Percentiles rank a stretch among this genome's conserved stretches.
These are phyloP conservation scores for Tricholoma matsutake DNA, from an alignment of 768 basidiomycete genomes.

Conservation along the genomic window DNA sequence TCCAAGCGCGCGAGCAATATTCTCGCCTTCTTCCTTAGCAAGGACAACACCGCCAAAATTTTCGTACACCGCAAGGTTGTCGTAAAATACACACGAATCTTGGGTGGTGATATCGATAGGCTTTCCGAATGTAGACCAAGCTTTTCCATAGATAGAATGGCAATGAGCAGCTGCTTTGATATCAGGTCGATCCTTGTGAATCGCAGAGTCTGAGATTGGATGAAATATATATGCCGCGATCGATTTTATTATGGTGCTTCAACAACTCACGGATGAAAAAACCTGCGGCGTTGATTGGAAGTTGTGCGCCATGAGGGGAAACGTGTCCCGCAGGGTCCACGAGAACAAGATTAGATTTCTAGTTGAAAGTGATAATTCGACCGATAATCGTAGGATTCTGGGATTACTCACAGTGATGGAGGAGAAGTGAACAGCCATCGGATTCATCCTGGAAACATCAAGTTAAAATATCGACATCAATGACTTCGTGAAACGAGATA, in stretches of 20 bases:
- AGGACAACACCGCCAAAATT: conserved; percentile 49
- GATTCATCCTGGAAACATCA: conserved; percentile 23
- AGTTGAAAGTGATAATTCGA: background rate
- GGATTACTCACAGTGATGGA: conserved; percentile 18
- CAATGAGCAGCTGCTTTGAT: conserved; percentile 45
- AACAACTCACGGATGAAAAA: conserved; percentile 22
- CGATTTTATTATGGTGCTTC: too few relatives aligned
- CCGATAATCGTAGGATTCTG: background rate
- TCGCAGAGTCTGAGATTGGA: conserved; percentile 28
- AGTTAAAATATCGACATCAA: background rate
- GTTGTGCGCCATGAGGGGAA: conserved; percentile 26
- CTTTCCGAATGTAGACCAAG: conserved; percentile 45
- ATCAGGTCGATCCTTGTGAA: conserved; percentile 45
- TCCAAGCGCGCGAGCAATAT: conserved; percentile 42
- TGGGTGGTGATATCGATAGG: conserved; percentile 42
- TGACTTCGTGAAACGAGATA: background rate
- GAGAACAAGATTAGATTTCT: conserved; percentile 26
- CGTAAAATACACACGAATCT: conserved; percentile 42
- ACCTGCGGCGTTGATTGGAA: conserved; percentile 25
- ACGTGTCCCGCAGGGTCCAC: conserved; percentile 23
- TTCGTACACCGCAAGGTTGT: conserved; percentile 40
- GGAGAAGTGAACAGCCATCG: conserved; percentile 24
- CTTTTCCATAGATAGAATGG: conserved; percentile 48
- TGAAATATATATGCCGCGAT: too few relatives aligned
- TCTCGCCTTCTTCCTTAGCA: conserved; percentile 38